Conservation (phyloP, 768 basidiomycete species). For the Austroboletus eburneus region DNA sequence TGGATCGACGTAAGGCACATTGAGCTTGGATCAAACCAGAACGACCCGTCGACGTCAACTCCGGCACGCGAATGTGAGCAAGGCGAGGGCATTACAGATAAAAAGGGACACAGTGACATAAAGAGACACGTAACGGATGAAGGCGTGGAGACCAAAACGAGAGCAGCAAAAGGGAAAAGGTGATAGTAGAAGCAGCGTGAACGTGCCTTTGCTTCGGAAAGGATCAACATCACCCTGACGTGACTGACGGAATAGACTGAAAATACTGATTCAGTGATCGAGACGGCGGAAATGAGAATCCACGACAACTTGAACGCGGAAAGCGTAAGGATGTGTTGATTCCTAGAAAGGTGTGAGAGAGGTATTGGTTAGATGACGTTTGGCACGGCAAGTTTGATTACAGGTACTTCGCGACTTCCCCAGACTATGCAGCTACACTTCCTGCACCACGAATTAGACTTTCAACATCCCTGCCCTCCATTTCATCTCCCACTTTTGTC, state of each 20-base stretch:
- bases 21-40: background rate
- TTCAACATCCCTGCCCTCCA: too few relatives aligned
- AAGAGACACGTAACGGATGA: too few relatives aligned
- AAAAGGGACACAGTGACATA: slow-evolving; percentile 7
- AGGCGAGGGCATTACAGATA: slow-evolving; percentile 9
- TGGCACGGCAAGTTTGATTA: too few relatives aligned
- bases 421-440: too few relatives aligned
- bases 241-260: background rate
- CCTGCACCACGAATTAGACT: too few relatives aligned
- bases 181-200: too few relatives aligned
- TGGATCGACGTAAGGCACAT: slow-evolving; percentile 3
- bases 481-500: too few relatives aligned
- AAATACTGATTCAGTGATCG: slow-evolving; percentile 5
- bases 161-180: too few relatives aligned
- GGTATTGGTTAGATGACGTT: too few relatives aligned
- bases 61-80: slow-evolving; percentile 6
- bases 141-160: too few relatives aligned
- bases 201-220: slow-evolving; percentile 7
- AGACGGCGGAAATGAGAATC: slow-evolving; percentile 4
- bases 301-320: slow-evolving; percentile 8
- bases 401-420: too few relatives aligned
- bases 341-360: background rate
- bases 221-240: background rate
- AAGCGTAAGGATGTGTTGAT: slow-evolving; percentile 1
- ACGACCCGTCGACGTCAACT: background rate